Evolutionary conservation across 495 filamentous ascomycete species (phyloP), one percentile per base, ranked within the genome.

Genomic region (Bathelium albidoporum): DNA sequence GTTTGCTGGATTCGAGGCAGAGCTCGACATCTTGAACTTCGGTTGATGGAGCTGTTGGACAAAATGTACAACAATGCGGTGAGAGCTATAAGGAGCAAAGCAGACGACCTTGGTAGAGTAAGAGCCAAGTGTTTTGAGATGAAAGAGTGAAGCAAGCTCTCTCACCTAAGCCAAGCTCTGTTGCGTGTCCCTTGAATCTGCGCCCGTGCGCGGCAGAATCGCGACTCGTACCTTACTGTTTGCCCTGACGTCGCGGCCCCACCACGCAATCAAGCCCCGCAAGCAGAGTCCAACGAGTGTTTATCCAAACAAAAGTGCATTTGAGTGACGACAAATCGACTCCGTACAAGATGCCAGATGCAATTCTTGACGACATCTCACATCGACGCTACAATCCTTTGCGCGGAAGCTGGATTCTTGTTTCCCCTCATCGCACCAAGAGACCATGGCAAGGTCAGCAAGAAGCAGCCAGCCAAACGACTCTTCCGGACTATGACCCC

Each of bases 381-480:
- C 94, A 99, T 73, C 81, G 95, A 66, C 86, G 94, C 67, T 97
- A 87, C 74, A 99, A 99, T 73, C 91, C 91, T 32, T 77, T 99
- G 55, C 85, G 87, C 44, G 91, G 89, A 31, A 91, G 87, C 34
- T 94, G 90, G 85, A 79, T 99, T 60, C 80, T 99, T 16, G 94
- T 97, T 18, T 97, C 94, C 10, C 94, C 94, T 44, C 94, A 99
- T 74, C 80, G 94, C 60, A 96, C 90, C 64, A 96, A 97, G 82
- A 82, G 94, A 63, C 94, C 94, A 68, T 99, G 94, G 94, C 94
- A 97, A 94, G 94, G 94, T 63, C 88, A 91, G 66, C 89, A 97
- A 76, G 94, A 99, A 77, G 83, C 81, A 10, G 82, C 91, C 11
- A 87, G 85, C 32, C 87, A 89, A 71, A 88, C 82, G 32, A 87